Conservation (phyloP, 768 basidiomycete species). For the Xerocomellus chrysenteron region DNA sequence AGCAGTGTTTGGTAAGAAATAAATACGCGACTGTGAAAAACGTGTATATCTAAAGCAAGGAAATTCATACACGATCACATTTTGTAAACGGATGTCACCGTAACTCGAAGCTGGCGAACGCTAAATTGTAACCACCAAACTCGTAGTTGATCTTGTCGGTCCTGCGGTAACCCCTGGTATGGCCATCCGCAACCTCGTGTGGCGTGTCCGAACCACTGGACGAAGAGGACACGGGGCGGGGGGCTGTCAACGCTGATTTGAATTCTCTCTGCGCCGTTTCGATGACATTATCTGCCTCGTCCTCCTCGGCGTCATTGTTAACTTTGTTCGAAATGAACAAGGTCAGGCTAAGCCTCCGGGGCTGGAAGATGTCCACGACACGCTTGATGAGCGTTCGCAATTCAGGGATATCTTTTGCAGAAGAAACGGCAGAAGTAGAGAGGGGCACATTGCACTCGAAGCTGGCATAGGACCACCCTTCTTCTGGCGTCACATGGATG, state of each 20-base stretch:
- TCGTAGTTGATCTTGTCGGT: constrained; percentile 99
- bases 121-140: constrained; percentile 88
- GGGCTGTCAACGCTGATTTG: constrained; percentile 54
- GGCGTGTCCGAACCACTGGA: constrained; percentile 20
- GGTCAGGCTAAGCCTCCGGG: constrained; percentile 80
- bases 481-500: constrained; percentile 97
- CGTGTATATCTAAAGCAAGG: constrained; percentile 23
- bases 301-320: constrained; percentile 41
- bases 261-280: constrained; percentile 77
- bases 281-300: constrained; percentile 52
- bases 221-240: constrained; percentile 24
- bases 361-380: constrained; percentile 92
- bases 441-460: constrained; percentile 98
- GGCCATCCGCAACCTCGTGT: constrained; percentile 15
- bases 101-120: constrained; percentile 83
- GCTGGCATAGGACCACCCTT: constrained; percentile 97
- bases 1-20: constrained; percentile 7
- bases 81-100: constrained; percentile 27
- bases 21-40: constrained; percentile 14
- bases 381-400: constrained; percentile 79
- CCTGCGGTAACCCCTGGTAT: constrained; percentile 57
- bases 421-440: constrained; percentile 29
- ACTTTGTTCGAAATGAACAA: constrained; percentile 81
- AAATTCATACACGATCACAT: constrained; percentile 14
- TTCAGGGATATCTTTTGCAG: constrained; percentile 57